Evolutionary conservation across 2,329 filamentous ascomycete species (phyloP).

Genomic region (Fusarium equiseti): DNA sequence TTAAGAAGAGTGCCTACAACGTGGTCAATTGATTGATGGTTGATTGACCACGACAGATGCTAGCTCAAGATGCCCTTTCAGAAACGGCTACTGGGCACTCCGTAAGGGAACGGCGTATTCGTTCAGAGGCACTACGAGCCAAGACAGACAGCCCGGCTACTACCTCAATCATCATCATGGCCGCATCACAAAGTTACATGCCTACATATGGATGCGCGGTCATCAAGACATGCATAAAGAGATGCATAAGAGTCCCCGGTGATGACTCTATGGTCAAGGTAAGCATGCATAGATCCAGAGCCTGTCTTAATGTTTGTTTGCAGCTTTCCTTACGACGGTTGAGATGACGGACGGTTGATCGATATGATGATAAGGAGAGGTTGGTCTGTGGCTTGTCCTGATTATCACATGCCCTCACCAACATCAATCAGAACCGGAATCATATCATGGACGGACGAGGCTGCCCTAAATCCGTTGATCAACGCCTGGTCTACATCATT

Average conservation of each 20-base stretch:
- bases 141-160: not conserved
- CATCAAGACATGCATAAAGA: not conserved
- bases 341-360: not conserved
- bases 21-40: not conserved
- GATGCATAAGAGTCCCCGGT: not conserved
- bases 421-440: not conserved
- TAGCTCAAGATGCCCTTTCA: not conserved
- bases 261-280: not conserved
- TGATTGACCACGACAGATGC: not conserved
- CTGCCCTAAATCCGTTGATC: slow-evolving; percentile 1
- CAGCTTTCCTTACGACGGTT: slow-evolving; percentile 6
- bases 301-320: not conserved
- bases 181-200: slow-evolving; percentile 24
- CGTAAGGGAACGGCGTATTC: slow-evolving; percentile 1
- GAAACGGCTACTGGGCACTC: not conserved
- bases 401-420: slow-evolving; percentile 23
- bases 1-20: not conserved
- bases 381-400: slow-evolving; percentile 9
- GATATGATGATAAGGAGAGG: slow-evolving; percentile 2
- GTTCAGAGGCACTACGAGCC: slow-evolving; percentile 9
- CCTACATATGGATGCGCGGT: not conserved
- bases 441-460: not conserved
- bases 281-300: not conserved
- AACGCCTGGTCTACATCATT: not conserved
- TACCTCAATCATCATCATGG: slow-evolving; percentile 18